Base-by-base conservation (phyloP, 352 stramenopile genomes). In the Phytopythium kandeliae region DNA sequence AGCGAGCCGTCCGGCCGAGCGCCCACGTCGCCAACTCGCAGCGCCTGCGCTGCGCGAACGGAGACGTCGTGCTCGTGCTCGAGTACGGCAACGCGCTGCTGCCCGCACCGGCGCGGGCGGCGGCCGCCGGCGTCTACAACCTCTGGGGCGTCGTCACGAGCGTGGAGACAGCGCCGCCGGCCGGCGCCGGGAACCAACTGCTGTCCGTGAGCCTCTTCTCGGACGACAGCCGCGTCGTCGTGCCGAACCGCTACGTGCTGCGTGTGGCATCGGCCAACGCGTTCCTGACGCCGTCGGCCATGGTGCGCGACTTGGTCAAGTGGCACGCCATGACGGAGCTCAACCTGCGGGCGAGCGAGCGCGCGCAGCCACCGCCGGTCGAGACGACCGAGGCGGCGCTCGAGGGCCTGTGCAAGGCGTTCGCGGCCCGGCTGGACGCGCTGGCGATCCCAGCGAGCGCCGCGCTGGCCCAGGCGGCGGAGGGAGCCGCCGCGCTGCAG, bases 21-120 rank as follows among this genome's bases (percentile, higher is more conserved):
- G 31, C 8, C 46, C 58, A 58, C 37, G 58, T 41, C 55, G 63
- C 13, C 19, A 71, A 71, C n/a, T 74, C 65, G 36, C 35, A 71
- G 8, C 41, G 65, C 25, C 47, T 52, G n/a, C 50, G 65, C 36
- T 50, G 79, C 8, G 57, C 69, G 11, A 46, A 67, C 13, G 77
- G 75, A 8, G 78, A 91, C 53, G 45, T 89, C 12, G 80, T 89
- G 46, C 58, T 91, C 17, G 62, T 89, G 9, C 62, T 91, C 3
- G 77, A 91, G 46, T 85, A 85, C 45, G 65, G 55, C 37, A 91
- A 89, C 55, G 57, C 68, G 17, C 31, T 89, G 21, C 48, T 91
- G 34, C 69, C 77, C 3, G 25, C 47, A 2, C 70, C 37, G 5
- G 65, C 69, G 16, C 82, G 70, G 43, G 47, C 54, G 16, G 51